phyloP scores from a whole-genome alignment of 75 land plant species.

The Picea glauca region DNA sequence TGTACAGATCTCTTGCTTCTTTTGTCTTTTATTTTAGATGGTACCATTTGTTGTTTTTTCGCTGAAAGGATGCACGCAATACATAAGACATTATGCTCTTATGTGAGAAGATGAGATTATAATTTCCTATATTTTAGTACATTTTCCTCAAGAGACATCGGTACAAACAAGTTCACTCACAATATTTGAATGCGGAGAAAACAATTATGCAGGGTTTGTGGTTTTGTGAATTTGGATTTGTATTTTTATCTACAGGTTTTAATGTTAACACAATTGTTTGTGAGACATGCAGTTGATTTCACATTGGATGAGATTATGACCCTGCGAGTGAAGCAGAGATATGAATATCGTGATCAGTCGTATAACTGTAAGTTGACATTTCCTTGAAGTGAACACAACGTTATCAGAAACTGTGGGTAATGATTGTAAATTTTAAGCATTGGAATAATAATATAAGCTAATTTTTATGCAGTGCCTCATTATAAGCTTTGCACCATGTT shows the following conservation, averaged over 20 bases:
- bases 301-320: conserved; percentile 70
- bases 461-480: neutral
- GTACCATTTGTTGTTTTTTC: neutral
- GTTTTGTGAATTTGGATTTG: neutral
- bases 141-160: neutral
- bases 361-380: conserved; percentile 63
- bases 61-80: neutral
- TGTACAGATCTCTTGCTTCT: neutral
- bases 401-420: neutral
- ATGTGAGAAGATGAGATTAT: too few species aligned
- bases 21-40: neutral
- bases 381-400: neutral
- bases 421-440: neutral
- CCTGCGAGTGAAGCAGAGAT: conserved; percentile 70
- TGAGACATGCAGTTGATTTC: conserved; percentile 74
- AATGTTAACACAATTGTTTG: neutral
- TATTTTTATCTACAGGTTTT: neutral
- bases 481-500: neutral
- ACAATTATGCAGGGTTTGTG: neutral
- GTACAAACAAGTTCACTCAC: neutral
- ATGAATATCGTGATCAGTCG: conserved; percentile 63
- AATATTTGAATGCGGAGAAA: neutral
- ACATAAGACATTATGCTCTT: neutral
- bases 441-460: neutral
- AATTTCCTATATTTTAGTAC: neutral